These are phyloP conservation scores for Hondaea fermentalgiana DNA, from an alignment of 108 stramenopile genomes.

Conservation along the genomic window DNA sequence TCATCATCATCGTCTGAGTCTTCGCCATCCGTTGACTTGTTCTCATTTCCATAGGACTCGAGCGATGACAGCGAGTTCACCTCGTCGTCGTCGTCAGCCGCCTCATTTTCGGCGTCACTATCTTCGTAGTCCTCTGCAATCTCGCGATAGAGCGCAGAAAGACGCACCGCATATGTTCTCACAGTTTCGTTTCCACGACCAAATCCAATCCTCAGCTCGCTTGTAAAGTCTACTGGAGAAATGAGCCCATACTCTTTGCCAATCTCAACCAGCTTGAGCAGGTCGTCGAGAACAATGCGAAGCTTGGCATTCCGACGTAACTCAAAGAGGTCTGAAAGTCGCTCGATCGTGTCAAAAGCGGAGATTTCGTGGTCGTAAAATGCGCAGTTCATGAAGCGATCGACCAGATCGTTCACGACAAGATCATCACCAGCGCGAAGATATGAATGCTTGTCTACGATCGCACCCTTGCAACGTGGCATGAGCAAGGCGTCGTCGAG, in stretches of 20 bases:
- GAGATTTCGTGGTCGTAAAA: not conserved
- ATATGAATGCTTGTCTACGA: not conserved
- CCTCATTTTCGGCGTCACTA: not conserved
- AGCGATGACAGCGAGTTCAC: too few relatives aligned
- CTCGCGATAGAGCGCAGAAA: not conserved
- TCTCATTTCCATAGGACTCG: too few relatives aligned
- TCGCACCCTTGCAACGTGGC: not conserved
- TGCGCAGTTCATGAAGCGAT: not conserved
- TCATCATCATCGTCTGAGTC: not conserved
- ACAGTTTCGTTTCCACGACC: not conserved
- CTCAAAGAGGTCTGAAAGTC: not conserved
- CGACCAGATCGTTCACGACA: not conserved
- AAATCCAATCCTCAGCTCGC: not conserved
- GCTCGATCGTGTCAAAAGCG: not conserved
- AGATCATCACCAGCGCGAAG: not conserved
- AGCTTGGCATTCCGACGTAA: not conserved
- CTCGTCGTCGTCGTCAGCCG: not conserved
- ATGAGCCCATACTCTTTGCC: not conserved
- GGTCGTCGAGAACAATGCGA: not conserved
- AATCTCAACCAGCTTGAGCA: not conserved
- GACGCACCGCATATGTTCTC: not conserved
- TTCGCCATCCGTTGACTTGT: not conserved
- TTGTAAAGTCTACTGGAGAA: not conserved
- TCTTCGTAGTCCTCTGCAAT: not conserved
- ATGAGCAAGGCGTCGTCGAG: not conserved